Evolutionary conservation across 805 yeast genomes (phyloP).

Genomic region (Sugiyamaella chiloensis): DNA sequence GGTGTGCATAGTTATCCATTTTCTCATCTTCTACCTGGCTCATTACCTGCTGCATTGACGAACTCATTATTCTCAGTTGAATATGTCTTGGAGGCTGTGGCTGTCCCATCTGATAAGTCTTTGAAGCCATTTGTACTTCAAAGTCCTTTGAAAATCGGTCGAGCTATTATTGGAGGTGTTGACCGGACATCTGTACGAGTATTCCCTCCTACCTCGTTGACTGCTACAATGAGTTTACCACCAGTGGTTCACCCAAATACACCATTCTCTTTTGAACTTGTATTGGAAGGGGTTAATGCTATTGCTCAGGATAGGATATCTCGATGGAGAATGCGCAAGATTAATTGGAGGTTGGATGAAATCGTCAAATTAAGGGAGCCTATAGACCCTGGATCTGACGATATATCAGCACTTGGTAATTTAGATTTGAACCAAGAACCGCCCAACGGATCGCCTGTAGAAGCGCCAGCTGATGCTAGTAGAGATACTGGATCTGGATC

Average conservation of each 20-base stretch:
- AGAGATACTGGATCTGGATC: not conserved
- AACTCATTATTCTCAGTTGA: constrained; percentile 61
- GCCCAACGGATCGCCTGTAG: not conserved
- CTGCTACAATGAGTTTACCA: constrained; percentile 84
- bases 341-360: constrained; percentile 89
- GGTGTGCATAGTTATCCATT: constrained; percentile 90
- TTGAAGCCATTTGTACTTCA: constrained; percentile 39
- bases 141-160: constrained; percentile 66
- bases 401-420: constrained; percentile 25
- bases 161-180: constrained; percentile 77
- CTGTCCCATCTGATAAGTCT: constrained; percentile 26
- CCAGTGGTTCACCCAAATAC: constrained; percentile 87
- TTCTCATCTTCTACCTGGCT: constrained; percentile 83
- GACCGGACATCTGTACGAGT: constrained; percentile 85
- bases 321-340: constrained; percentile 92
- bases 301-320: constrained; percentile 21
- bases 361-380: constrained; percentile 47
- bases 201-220: constrained; percentile 92
- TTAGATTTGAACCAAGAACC: constrained; percentile 40
- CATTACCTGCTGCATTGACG: constrained; percentile 70
- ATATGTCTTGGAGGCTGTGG: constrained; percentile 69
- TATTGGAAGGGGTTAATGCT: constrained; percentile 52
- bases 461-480: not conserved
- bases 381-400: constrained; percentile 12
- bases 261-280: constrained; percentile 76